A percentile compares a stretch with the other conserved stretches of the same genome.
Evolutionary conservation across 2,329 filamentous ascomycete species (phyloP).

Genomic region (Verticillium longisporum): DNA sequence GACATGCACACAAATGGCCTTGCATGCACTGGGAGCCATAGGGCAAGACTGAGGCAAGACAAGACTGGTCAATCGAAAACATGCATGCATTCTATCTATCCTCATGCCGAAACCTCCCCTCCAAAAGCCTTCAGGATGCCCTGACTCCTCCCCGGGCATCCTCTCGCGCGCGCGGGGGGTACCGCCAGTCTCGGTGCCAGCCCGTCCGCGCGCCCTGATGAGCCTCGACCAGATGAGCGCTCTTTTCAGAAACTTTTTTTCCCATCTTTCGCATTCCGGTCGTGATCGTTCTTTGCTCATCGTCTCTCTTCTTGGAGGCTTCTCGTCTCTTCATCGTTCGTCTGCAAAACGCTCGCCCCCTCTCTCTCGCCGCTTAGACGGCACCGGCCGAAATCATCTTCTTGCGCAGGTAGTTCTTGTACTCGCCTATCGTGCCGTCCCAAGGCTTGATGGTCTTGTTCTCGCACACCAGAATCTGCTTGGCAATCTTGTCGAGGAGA

Average conservation of each 20-base stretch:
- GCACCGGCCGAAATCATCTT: conserved; percentile 92
- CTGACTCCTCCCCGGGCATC: no score
- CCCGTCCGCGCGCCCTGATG: background rate
- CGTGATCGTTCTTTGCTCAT: background rate
- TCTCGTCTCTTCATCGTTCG: background rate
- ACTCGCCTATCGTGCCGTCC: conserved; percentile 83
- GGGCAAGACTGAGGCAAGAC: no score
- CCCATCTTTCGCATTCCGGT: background rate
- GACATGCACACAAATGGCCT: no score
- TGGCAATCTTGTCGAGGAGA: conserved; percentile 97
- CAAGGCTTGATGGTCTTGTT: conserved; percentile 89
- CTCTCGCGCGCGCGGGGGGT: background rate
- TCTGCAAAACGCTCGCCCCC: background rate
- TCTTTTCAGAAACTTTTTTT: background rate
- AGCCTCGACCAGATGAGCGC: no score
- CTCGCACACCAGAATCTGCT: conserved; percentile 99
- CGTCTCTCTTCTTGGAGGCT: background rate
- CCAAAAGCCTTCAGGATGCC: background rate
- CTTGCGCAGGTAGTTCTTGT: conserved; percentile 98
- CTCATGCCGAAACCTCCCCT: background rate
- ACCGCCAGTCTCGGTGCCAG: background rate
- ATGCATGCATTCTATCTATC: conserved; percentile 3
- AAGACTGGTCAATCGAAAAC: background rate
- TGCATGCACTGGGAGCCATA: no score
- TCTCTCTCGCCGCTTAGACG: conserved; percentile 55